Evolutionary conservation across 352 stramenopile species (phyloP).

Genomic region (Plasmopara viticola): DNA sequence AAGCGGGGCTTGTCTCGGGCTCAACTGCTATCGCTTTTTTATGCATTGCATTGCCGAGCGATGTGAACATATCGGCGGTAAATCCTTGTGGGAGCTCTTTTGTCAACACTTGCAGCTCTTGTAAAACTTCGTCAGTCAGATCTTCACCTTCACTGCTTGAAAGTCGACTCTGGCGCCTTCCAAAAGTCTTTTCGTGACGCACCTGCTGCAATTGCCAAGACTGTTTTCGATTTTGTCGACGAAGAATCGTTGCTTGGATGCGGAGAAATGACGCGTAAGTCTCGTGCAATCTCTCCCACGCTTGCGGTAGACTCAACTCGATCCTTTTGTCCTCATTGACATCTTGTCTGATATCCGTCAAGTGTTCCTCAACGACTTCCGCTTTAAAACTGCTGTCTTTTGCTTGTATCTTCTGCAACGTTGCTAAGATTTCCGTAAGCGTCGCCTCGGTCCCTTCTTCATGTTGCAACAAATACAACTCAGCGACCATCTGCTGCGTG

Average conservation of each 20-base stretch:
- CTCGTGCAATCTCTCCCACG: slow-evolving; percentile 30
- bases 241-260: slow-evolving; percentile 32
- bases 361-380: slow-evolving; percentile 22
- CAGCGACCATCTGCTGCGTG: slow-evolving; percentile 34
- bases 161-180: slow-evolving; percentile 13
- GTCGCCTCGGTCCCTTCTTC: slow-evolving; percentile 19
- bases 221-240: slow-evolving; percentile 18
- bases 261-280: slow-evolving; percentile 38
- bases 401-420: slow-evolving; percentile 27
- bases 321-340: slow-evolving; percentile 18
- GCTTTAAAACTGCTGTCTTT: slow-evolving; percentile 26
- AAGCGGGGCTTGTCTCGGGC: slow-evolving; percentile 5
- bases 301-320: slow-evolving; percentile 13
- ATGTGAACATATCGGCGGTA: slow-evolving; percentile 57
- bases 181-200: slow-evolving; percentile 6
- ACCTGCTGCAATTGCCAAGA: slow-evolving; percentile 13
- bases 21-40: slow-evolving; percentile 17
- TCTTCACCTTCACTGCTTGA: slow-evolving; percentile 21
- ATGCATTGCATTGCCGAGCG: slow-evolving; percentile 46
- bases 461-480: slow-evolving; percentile 13
- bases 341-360: slow-evolving; percentile 24
- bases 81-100: slow-evolving; percentile 46
- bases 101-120: slow-evolving; percentile 31
- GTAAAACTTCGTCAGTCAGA: slow-evolving; percentile 23
- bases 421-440: slow-evolving; percentile 31